Percentiles rank a stretch among this genome's conserved stretches.
Evolutionary conservation across 2,329 filamentous ascomycete genomes (phyloP).

Genomic region (Arthrobotrys conoides): DNA sequence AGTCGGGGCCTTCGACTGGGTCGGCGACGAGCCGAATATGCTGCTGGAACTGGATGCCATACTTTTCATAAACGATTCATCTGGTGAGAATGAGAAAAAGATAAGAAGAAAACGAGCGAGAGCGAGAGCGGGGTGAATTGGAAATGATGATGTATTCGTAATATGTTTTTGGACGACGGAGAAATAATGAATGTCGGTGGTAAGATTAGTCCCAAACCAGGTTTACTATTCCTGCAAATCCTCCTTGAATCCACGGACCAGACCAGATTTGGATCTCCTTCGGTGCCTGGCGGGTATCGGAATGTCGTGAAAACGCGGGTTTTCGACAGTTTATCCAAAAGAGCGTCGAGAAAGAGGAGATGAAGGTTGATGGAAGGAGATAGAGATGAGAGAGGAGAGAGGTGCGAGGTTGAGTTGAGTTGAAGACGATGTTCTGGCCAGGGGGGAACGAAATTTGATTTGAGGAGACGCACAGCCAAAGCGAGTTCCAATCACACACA

Average conservation of each 20-base stretch:
- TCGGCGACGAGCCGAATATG: conserved; percentile 46
- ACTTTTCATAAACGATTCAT: conserved; percentile 50
- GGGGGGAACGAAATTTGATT: conserved; percentile 58
- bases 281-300: conserved; percentile 26
- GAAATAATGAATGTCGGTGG: conserved; percentile 36
- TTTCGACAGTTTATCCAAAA: conserved; percentile 24
- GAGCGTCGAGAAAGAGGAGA: conserved; percentile 25
- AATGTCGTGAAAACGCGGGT: conserved; percentile 29
- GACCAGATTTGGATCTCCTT: conserved; percentile 26
- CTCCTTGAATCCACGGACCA: conserved; percentile 24
- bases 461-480: conserved; percentile 32
- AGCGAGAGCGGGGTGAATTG: conserved; percentile 18
- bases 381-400: conserved; percentile 8
- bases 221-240: conserved; percentile 28
- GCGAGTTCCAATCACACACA: conserved; percentile 24
- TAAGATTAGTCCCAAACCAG: conserved; percentile 34
- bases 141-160: conserved; percentile 30
- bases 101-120: conserved; percentile 2
- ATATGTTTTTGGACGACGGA: conserved; percentile 21
- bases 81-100: conserved; percentile 24
- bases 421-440: conserved; percentile 37
- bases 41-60: conserved; percentile 54
- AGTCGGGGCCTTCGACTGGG: conserved; percentile 42
- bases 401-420: conserved; percentile 28
- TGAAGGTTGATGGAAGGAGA: conserved; percentile 1